A percentile compares a stretch with the other conserved stretches of the same genome.
Conservation (phyloP, 2,329 filamentous ascomycete species). For the Pyrenophora teres region DNA sequence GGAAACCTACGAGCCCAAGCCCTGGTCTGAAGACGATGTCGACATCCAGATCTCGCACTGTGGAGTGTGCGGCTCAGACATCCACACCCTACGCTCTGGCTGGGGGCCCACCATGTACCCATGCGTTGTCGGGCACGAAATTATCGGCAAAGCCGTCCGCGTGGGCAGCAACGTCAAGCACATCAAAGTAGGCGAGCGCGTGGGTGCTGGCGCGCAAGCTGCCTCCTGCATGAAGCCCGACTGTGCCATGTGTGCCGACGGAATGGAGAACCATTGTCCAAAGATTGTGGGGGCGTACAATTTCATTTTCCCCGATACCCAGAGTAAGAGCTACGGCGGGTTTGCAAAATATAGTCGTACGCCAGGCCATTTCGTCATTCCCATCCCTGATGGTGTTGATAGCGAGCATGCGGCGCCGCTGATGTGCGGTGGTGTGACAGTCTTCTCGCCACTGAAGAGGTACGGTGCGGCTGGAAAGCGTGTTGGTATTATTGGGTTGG, state of each 20-base stretch:
- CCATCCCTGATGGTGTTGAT: conserved; percentile 58
- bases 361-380: conserved; percentile 63
- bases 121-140: conserved; percentile 50
- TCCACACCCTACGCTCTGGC: conserved; percentile 48
- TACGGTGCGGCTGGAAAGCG: conserved; percentile 70
- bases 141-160: conserved; percentile 47
- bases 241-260: conserved; percentile 59
- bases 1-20: conserved; percentile 53
- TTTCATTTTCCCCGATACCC: conserved; percentile 53
- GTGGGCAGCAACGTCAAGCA: conserved; percentile 45
- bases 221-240: conserved; percentile 53
- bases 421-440: conserved; percentile 77
- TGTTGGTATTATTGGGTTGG: conserved; percentile 74
- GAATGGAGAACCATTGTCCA: conserved; percentile 51
- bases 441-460: conserved; percentile 70
- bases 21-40: conserved; percentile 41
- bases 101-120: conserved; percentile 53
- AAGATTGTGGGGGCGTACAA: conserved; percentile 64
- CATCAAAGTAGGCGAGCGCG: conserved; percentile 65
- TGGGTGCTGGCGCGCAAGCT: conserved; percentile 58
- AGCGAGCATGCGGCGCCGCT: conserved; percentile 67
- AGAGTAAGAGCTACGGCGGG: conserved; percentile 67
- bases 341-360: conserved; percentile 62
- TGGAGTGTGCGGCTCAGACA: conserved; percentile 45
- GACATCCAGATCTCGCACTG: conserved; percentile 44